Evolutionary conservation across 805 yeast genomes (phyloP), one percentile per base, ranked within the genome.

Genomic region (Yarrowia porcina): DNA sequence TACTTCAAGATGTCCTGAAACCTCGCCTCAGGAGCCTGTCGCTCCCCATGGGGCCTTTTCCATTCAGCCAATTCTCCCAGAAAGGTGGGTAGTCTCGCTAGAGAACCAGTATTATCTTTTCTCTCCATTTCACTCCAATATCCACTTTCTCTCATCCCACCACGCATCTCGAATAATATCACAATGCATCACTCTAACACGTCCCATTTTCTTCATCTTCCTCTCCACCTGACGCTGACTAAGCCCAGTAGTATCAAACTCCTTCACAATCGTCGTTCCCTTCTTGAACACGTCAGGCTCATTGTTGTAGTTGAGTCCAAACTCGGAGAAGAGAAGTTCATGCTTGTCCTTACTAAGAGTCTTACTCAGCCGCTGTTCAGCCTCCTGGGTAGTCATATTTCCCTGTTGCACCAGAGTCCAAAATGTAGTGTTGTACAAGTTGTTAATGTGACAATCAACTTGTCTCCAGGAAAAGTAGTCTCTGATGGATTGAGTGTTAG

Each of bases 401-500:
- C 94, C 91, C 65, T 81, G 78, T 18, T 77, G 71, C 0, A 94
- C 93, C 69, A 94, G 77, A 6, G 84, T 79, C 99, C 99, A 94
- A 72, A 94, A 94, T 0, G 90, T 79, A 0, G 99, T 94, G 71
- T 94, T 94, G 77, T 93, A 94, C 65, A 94, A 75, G 72, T 94
- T 94, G 73, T 94, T 94, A 63, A 94, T 94, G 75, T 94, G 99
- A 59, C 81, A 94, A 72, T 94, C 99, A 1, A 87, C 98, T 71
- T 90, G 97, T 67, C 99, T 81, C 99, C 99, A 94, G 63, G 88
- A 77, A 66, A 94, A 82, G 71, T 94, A 94, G 73, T 93, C 98
- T 63, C 89, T 79, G 1, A 93, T 77, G 0, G 78, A 75, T 5
- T 76, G 69, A 17, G 77, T 66, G 62, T 80, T 83, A 0, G 99